Conservation (phyloP, 2,329 filamentous ascomycete genomes). For the Stagonosporopsis rhizophila region DNA sequence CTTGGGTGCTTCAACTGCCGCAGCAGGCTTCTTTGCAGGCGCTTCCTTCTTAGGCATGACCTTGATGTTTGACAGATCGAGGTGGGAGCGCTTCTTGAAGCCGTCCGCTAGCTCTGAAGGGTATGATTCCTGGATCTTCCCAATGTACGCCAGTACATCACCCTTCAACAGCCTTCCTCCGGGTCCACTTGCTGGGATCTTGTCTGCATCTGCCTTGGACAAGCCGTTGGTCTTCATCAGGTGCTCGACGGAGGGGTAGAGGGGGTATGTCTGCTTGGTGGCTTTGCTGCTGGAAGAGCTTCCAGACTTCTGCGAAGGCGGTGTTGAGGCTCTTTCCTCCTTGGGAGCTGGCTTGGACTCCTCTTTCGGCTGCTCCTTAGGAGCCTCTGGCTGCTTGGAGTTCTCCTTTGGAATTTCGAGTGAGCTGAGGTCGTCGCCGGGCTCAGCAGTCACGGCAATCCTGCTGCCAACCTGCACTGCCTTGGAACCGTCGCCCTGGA, state of each 20-base stretch:
- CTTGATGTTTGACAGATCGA: slow-evolving; percentile 97
- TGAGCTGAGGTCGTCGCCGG: slow-evolving; percentile 77
- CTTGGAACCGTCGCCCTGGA: slow-evolving; percentile 75
- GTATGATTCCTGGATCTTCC: slow-evolving; percentile 74
- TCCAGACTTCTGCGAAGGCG: slow-evolving; percentile 37
- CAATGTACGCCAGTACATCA: slow-evolving; percentile 89
- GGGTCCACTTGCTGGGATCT: slow-evolving; percentile 88
- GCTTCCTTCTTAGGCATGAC: slow-evolving; percentile 62
- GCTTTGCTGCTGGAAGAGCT: slow-evolving; percentile 53
- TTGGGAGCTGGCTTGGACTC: slow-evolving; percentile 36
- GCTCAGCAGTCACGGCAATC: slow-evolving; percentile 83
- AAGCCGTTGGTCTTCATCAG: slow-evolving; percentile 82
- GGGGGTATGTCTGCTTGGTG: slow-evolving; percentile 72
- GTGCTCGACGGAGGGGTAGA: slow-evolving; percentile 83
- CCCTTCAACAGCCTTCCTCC: slow-evolving; percentile 91
- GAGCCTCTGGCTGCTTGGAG: slow-evolving; percentile 48
- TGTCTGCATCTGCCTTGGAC: slow-evolving; percentile 74
- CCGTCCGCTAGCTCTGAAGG: slow-evolving; percentile 74
- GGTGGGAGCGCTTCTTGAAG: slow-evolving; percentile 77
- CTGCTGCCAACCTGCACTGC: slow-evolving; percentile 77
- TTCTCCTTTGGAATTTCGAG: slow-evolving; percentile 79
- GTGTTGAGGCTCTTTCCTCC: slow-evolving; percentile 46
- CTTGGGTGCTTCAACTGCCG: slow-evolving; percentile 41
- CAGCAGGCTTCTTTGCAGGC: slow-evolving; percentile 56
- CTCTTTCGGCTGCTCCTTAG: slow-evolving; percentile 41